These are phyloP conservation scores for Magnaporthales sp. DNA, from an alignment of 2,329 filamentous ascomycete genomes.

Conservation along the genomic window DNA sequence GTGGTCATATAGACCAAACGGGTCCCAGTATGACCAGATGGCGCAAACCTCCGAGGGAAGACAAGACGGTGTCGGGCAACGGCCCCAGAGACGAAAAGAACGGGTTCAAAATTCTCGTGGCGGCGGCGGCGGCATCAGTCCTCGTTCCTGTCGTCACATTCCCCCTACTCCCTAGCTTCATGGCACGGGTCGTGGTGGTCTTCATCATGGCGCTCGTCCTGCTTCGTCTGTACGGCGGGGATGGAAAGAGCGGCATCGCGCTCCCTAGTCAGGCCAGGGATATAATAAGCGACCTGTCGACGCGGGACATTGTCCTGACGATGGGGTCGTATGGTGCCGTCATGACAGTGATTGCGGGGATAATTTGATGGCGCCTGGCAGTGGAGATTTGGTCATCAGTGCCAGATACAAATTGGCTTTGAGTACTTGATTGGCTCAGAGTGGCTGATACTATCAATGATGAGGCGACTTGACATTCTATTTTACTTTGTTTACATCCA, in stretches of 20 bases:
- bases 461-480: too few relatives aligned
- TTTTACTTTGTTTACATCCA: too few relatives aligned
- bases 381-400: too few relatives aligned
- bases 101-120: conserved; percentile 24
- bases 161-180: conserved; percentile 44
- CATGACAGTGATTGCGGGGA: conserved; percentile 10
- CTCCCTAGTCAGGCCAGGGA: not conserved
- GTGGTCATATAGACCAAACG: not conserved
- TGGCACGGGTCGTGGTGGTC: conserved; percentile 49
- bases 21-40: not conserved
- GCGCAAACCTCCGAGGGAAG: not conserved
- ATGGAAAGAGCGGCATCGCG: not conserved
- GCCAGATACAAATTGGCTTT: too few relatives aligned
- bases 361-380: not conserved
- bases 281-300: not conserved
- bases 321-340: conserved; percentile 9
- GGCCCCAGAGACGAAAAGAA: not conserved
- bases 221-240: conserved; percentile 4
- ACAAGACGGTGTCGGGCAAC: not conserved
- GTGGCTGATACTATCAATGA: too few relatives aligned
- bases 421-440: too few relatives aligned
- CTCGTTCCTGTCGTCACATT: conserved; percentile 52
- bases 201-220: conserved; percentile 40
- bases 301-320: conserved; percentile 8
- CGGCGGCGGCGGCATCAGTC: conserved; percentile 35